A percentile compares a stretch with the other conserved stretches of the same genome.
Conservation (phyloP, 441 rosid species). For the Bruguiera hainesii region DNA sequence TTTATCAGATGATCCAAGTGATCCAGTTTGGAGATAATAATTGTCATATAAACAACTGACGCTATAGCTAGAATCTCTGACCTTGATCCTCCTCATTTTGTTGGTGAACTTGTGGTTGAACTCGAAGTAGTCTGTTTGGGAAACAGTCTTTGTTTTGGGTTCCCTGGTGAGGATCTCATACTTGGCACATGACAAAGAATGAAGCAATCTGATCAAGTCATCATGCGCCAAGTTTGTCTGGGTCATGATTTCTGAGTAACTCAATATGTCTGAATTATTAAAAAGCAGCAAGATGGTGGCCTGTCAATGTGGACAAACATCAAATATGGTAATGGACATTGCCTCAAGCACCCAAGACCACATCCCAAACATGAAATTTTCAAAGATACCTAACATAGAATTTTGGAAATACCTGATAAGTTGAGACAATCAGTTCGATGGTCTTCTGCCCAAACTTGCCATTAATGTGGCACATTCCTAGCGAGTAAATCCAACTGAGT, state of each 20-base stretch:
- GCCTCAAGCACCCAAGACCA: too few relatives aligned
- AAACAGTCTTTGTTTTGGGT: conserved; percentile 64
- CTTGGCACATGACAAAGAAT: conserved; percentile 89
- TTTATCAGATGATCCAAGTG: not conserved
- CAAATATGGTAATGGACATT: too few relatives aligned
- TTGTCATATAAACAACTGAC: too few relatives aligned
- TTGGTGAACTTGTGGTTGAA: conserved; percentile 81
- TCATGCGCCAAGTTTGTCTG: conserved; percentile 80
- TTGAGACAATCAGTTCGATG: conserved; percentile 83
- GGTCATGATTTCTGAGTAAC: conserved; percentile 73
- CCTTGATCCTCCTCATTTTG: conserved; percentile 94
- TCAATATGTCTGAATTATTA: conserved; percentile 66
- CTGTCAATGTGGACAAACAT: conserved; percentile 29
- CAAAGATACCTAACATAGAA: too few relatives aligned
- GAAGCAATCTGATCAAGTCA: conserved; percentile 82
- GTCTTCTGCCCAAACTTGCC: conserved; percentile 86
- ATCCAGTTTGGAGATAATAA: not conserved
- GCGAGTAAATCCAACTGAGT: conserved; percentile 92
- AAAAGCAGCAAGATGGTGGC: conserved; percentile 83
- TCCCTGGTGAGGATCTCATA: conserved; percentile 88
- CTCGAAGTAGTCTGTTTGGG: conserved; percentile 64
- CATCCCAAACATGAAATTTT: too few relatives aligned
- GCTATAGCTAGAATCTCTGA: conserved; percentile 16
- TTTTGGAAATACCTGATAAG: conserved; percentile 66
- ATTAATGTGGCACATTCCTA: conserved; percentile 76